A percentile compares a stretch with the other conserved stretches of the same genome.
Evolutionary conservation across 2,329 filamentous ascomycete species (phyloP).

Genomic region (Pseudocercospora crystallina): DNA sequence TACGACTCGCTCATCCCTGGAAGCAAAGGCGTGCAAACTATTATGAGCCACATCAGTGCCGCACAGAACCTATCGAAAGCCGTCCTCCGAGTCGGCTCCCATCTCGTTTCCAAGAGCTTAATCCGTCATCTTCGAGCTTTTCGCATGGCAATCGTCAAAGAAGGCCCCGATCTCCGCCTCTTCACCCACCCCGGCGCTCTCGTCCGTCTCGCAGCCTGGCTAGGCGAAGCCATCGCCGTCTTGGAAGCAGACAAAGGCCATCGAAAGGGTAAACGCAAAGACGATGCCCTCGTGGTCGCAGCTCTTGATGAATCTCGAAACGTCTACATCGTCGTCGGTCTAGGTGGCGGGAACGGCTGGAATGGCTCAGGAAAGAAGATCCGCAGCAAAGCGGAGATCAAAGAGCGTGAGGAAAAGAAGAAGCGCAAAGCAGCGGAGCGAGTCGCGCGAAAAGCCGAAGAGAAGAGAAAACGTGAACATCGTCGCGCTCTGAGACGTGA

Average conservation of each 20-base stretch:
- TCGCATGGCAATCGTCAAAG: slow-evolving; percentile 92
- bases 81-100: slow-evolving; percentile 89
- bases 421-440: slow-evolving; percentile 57
- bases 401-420: slow-evolving; percentile 64
- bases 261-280: slow-evolving; percentile 48
- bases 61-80: slow-evolving; percentile 89
- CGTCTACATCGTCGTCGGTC: slow-evolving; percentile 90
- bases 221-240: slow-evolving; percentile 86
- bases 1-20: slow-evolving; percentile 57
- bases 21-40: slow-evolving; percentile 64
- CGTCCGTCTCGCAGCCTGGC: slow-evolving; percentile 91
- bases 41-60: slow-evolving; percentile 73
- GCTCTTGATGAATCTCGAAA: slow-evolving; percentile 83
- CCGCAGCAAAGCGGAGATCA: slow-evolving; percentile 34
- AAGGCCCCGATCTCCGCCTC: slow-evolving; percentile 84
- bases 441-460: slow-evolving; percentile 51
- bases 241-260: slow-evolving; percentile 80
- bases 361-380: slow-evolving; percentile 61
- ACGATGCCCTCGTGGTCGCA: slow-evolving; percentile 84
- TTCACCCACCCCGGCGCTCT: slow-evolving; percentile 92
- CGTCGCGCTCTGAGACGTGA: slow-evolving; percentile 60
- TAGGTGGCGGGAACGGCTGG: slow-evolving; percentile 74
- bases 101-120: slow-evolving; percentile 87
- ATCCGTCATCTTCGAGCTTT: slow-evolving; percentile 91
- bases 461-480: slow-evolving; percentile 57